Evolutionary conservation across 2,329 filamentous ascomycete genomes (phyloP).

Genomic region (Cyphellophora attinorum): DNA sequence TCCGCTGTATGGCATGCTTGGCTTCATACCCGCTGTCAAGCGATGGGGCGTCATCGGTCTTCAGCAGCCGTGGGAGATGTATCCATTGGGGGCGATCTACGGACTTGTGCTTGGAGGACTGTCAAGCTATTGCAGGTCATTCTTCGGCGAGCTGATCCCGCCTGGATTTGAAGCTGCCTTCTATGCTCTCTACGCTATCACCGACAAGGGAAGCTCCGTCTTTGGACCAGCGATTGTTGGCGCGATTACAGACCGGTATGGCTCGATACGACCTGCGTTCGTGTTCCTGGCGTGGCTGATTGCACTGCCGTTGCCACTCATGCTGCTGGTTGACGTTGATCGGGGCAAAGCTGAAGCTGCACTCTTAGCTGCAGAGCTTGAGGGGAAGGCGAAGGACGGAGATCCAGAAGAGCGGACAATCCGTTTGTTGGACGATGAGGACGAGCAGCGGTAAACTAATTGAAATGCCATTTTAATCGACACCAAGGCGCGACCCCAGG

Average conservation of each 20-base stretch:
- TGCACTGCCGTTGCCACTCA: constrained; percentile 70
- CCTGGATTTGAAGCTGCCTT: constrained; percentile 92
- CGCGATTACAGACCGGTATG: constrained; percentile 75
- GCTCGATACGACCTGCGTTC: constrained; percentile 77
- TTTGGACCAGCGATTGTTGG: constrained; percentile 94
- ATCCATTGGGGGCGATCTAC: constrained; percentile 79
- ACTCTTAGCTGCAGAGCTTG: constrained; percentile 48
- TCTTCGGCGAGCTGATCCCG: constrained; percentile 90
- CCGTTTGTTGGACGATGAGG: no score
- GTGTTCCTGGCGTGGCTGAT: constrained; percentile 85
- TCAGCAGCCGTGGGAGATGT: constrained; percentile 97
- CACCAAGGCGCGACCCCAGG: no score
- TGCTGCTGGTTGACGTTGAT: constrained; percentile 78
- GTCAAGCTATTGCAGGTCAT: constrained; percentile 79
- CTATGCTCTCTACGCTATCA: constrained; percentile 93
- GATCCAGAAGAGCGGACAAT: no score
- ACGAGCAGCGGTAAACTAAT: no score
- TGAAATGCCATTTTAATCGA: no score
- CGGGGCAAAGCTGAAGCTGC: constrained; percentile 61
- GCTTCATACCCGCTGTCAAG: constrained; percentile 73
- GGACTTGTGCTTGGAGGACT: constrained; percentile 91
- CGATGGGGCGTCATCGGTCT: constrained; percentile 68
- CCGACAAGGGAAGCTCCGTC: constrained; percentile 88
- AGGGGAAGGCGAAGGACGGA: constrained; percentile 18
- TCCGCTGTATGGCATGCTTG: constrained; percentile 79